These are phyloP conservation scores for Senna tora DNA, from an alignment of 306 rosid genomes.

Conservation along the genomic window DNA sequence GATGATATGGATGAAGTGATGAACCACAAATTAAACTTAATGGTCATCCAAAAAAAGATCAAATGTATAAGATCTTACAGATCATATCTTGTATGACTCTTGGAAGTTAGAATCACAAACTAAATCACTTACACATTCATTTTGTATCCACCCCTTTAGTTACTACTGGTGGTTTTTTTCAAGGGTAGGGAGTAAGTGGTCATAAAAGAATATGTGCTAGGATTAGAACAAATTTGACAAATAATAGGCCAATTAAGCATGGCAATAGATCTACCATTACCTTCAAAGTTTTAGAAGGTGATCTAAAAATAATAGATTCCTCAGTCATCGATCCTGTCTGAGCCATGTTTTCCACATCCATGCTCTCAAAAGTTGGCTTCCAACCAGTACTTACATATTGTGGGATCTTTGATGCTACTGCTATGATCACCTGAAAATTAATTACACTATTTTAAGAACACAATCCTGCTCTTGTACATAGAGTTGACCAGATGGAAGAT, in stretches of 20 bases:
- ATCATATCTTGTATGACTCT: conserved; percentile 10
- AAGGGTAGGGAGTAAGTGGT: background rate
- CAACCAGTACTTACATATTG: conserved; percentile 53
- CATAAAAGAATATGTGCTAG: background rate
- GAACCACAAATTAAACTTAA: background rate
- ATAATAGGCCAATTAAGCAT: background rate
- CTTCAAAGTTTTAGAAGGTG: conserved; percentile 79
- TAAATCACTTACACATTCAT: conserved; percentile 2
- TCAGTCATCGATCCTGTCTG: conserved; percentile 49
- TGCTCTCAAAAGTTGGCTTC: conserved; percentile 45
- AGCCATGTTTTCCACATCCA: conserved; percentile 53
- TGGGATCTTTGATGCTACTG: conserved; percentile 69
- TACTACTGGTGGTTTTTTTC: background rate
- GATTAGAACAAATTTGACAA: background rate
- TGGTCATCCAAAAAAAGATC: background rate
- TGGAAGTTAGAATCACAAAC: background rate
- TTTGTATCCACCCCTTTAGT: background rate
- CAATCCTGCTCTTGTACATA: too few relatives aligned
- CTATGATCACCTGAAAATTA: conserved; percentile 66
- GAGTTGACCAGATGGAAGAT: too few relatives aligned
- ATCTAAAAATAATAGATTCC: conserved; percentile 59
- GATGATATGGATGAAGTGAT: background rate
- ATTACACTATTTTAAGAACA: conserved; percentile 38
- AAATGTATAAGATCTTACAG: background rate
- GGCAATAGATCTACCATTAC: conserved; percentile 43